Evolutionary conservation across 2,329 filamentous ascomycete species (phyloP), one percentile per base, ranked within the genome.

Genomic region (Cordyceps tenuipes): DNA sequence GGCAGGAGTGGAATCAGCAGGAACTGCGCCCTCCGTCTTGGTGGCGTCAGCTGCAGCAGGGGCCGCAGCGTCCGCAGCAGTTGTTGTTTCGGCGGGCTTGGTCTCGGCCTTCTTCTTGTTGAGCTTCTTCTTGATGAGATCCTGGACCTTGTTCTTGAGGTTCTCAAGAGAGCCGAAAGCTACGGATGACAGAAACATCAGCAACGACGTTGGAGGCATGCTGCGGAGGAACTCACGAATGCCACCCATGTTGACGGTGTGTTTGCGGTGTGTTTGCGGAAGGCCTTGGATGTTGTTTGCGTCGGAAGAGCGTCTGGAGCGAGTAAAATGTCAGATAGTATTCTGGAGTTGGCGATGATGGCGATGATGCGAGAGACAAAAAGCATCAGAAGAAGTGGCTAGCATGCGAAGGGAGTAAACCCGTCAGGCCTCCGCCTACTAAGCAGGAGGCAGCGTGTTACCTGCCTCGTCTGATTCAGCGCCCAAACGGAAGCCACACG

Each of bases 101-200:
- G 50, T 51, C 21, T 66, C 62, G 44, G 62, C 36, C 54, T 55
- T 43, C 66, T 72, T 72, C 66, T 76, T 70, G 50, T 72, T 67
- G 47, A 62, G 57, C 72, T 75, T 78, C 71, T 78, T 80, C 72
- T 77, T 79, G 74, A 82, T 79, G 70, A 75, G 71, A 64, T 73
- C 72, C 76, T 78, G 80, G 68, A 84, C 68, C 78, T 82, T 83
- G 68, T 71, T 74, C 77, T 80, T 82, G 65, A 83, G 65, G 72
- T 82, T 82, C 68, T 79, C 77, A 62, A 83, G 72, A 39, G 80
- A 78, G 64, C 76, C 72, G 54, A 75, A 70, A 59, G 80, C 80
- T 83, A 64, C 36, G 29, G 7, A 6, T 9, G 13, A 19, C 44
- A 64, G 19, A 9, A 5, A 9, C 7, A 39, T 59, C 39, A 59